Evolutionary conservation across 768 basidiomycete species (phyloP).

Genomic region (Auriscalpium vulgare): DNA sequence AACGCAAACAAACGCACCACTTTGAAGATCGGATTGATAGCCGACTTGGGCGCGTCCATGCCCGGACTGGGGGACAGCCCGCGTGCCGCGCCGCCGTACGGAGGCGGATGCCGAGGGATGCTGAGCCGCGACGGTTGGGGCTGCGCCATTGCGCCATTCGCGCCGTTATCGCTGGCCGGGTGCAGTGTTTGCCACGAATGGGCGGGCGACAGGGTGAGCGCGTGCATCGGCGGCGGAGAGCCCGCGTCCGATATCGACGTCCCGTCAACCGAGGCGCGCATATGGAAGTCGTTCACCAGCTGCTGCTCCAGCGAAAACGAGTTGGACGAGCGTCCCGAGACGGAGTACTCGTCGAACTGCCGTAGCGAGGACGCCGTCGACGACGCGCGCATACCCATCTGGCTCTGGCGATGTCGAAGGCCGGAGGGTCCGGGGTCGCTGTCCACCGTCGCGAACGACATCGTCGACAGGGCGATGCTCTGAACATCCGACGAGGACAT

Average conservation of each 20-base stretch:
- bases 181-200: constrained; percentile 24
- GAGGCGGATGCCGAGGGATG: constrained; percentile 17
- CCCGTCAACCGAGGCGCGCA: constrained; percentile 60
- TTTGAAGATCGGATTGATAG: constrained; percentile 85
- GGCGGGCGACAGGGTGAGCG: constrained; percentile 63
- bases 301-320: constrained; percentile 73
- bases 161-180: constrained; percentile 15
- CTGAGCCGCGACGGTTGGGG: constrained; percentile 17
- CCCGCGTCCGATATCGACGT: constrained; percentile 54
- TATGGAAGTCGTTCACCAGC: constrained; percentile 65
- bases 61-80: constrained; percentile 57
- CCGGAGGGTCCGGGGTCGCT: constrained; percentile 78
- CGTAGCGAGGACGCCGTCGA: constrained; percentile 71
- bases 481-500: constrained; percentile 86
- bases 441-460: constrained; percentile 79
- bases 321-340: constrained; percentile 71
- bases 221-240: constrained; percentile 72
- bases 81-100: constrained; percentile 36
- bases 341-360: constrained; percentile 59
- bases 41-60: constrained; percentile 48
- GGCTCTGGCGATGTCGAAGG: constrained; percentile 51
- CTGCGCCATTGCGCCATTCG: constrained; percentile 10
- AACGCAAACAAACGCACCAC: constrained; percentile 52
- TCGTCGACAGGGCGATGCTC: constrained; percentile 64
- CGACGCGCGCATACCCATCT: constrained; percentile 65